Base-by-base conservation (phyloP, 345 rosid genomes). In the Eucalyptus polyanthemos region DNA sequence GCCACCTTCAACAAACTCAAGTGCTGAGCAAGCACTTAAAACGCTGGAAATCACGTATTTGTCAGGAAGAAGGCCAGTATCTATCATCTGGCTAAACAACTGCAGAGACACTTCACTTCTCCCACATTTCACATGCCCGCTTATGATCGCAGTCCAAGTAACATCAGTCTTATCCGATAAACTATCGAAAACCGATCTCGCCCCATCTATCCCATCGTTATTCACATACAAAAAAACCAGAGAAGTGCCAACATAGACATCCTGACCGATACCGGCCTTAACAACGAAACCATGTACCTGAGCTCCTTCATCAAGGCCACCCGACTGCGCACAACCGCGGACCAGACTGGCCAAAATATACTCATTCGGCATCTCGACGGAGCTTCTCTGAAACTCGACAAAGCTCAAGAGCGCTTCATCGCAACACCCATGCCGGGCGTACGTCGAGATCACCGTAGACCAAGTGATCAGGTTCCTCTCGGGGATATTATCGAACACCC, bases 101-200 rank as follows among this genome's bases (percentile, higher is more conserved):
- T 92, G 89, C 80, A 97, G 87, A 21, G 96, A 91, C 72, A 92
- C 89, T 11, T 93, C 91, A 88, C 95, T 93, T 90, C 91, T 93
- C 90, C 98, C 96, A 90, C 91, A 91, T 88, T 91, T 95, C 19
- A 92, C 93, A 92, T 93, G 95, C 86, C 97, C 96, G 15, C 92
- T 92, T 80, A 97, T 94, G 88, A 97, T 95, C 4, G 94, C 90
- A 27, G 96, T 96, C 97, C 98, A 97, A 88, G 95, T 92, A 88
- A 96, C 96, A 6, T 91, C 91, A 86, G 92, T 94, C 90, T 91
- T 96, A 87, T 90, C 92, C 34, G 69, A 81, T 87, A 96, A 92
- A 88, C 92, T 90, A 91, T 94, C 94, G 88, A 97, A 96, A 85
- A 95, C 93, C 81, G 92, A 90, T 92, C 94, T 93, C 6, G 97